Conservation (phyloP, 768 basidiomycete species). For the Lactarius quietus region DNA sequence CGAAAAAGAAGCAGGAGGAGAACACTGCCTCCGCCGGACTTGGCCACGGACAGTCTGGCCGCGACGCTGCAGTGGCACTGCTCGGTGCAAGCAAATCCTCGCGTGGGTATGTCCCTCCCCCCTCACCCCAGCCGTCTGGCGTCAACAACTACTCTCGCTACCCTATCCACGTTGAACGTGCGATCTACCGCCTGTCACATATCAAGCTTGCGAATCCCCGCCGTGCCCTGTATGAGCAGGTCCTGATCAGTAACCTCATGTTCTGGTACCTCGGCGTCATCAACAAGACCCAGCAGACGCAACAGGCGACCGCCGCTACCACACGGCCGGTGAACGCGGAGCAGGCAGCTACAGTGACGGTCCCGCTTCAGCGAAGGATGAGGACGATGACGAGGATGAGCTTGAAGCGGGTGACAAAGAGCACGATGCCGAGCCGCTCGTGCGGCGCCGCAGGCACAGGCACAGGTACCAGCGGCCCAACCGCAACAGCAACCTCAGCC, state of each 20-base stretch:
- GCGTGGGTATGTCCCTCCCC: conserved; percentile 57
- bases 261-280: conserved; percentile 99
- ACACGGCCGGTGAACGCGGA: conserved; percentile 16
- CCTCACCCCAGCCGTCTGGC: conserved; percentile 51
- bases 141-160: conserved; percentile 63
- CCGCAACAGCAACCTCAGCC: conserved; percentile 45
- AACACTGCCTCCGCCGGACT: conserved; percentile 39
- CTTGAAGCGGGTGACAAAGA: conserved; percentile 39
- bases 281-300: conserved; percentile 75
- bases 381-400: conserved; percentile 37
- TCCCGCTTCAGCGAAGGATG: conserved; percentile 14
- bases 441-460: not conserved
- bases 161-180: conserved; percentile 97
- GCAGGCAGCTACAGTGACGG: conserved; percentile 29
- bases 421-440: conserved; percentile 41
- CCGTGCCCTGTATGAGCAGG: conserved; percentile 95
- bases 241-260: conserved; percentile 89
- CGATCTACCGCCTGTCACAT: conserved; percentile 95
- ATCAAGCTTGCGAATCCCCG: conserved; percentile 98
- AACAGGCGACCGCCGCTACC: conserved; percentile 25
- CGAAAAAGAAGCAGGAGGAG: conserved; percentile 85
- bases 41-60: conserved; percentile 48
- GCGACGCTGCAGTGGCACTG: conserved; percentile 83
- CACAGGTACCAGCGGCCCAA: conserved; percentile 26
- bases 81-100: conserved; percentile 82